Evolutionary conservation across 331 rosid genomes (phyloP), one percentile per base, ranked within the genome.

Genomic region (Malus hybrid): DNA sequence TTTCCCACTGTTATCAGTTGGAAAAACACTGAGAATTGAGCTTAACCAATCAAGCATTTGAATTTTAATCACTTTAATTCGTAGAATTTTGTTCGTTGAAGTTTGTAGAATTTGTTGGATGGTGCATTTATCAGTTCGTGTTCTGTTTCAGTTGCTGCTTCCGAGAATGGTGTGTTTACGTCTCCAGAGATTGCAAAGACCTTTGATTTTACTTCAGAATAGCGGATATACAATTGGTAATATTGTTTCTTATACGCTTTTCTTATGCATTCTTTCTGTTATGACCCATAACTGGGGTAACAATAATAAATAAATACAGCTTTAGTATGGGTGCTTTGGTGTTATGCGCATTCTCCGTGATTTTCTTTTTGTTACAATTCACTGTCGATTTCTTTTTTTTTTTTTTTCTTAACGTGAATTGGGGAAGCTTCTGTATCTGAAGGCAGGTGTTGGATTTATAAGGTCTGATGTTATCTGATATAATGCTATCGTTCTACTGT

Each of bases 151-250:
- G 98, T 82, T 73, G 88, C 89, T 24, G 89, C 96, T 2, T 81
- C 97, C 39, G 88, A 85, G 62, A 89, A 88, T 86, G 93, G 90
- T 11, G 86, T 82, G 44, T 91, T 87, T 68, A 87, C 86, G 46
- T 93, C 98, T 77, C 94, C 94, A 6, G 93, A 91, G 85, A 68
- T 79, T 6, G 86, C 97, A 34, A 93, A 93, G 70, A 44, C 91
- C 73, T 93, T 93, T 67, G 98, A 93, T 73, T 91, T 93, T 73
- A 65, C 93, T 13, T 71, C 88, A 0, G 98, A 93, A 77, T 94
- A 93, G 58, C 91, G 96, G 24, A 93, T 93, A 73, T 93, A 93
- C 78, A 91, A 82, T 68, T 93, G 98, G 98, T 91, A 82, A 18
- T 36, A 36, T 36, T 36, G 0, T 36, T 63, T 7, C 20, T 39